A percentile compares a stretch with the other conserved stretches of the same genome.
phyloP scores from a whole-genome alignment of 2,329 filamentous ascomycete genomes.

The Aspergillus glaucus region DNA sequence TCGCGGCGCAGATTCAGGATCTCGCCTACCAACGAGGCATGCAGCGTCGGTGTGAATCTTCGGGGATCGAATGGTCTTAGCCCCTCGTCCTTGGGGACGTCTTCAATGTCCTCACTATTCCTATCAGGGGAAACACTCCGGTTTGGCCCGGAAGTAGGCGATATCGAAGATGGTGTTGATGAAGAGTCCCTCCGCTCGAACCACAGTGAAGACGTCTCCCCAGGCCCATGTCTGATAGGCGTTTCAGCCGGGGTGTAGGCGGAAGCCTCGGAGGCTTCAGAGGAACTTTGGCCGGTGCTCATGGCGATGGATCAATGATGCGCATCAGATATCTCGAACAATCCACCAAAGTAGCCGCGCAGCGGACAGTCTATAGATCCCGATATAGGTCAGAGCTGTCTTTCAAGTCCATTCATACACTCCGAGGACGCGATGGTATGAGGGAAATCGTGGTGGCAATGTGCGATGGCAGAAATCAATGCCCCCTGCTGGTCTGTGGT shows the following conservation, averaged over 20 bases:
- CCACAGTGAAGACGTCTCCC: conserved; percentile 53
- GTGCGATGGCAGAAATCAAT: no score
- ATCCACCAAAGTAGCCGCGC: no score
- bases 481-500: no score
- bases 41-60: conserved; percentile 88
- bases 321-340: neutral
- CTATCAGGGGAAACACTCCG: conserved; percentile 35
- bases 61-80: conserved; percentile 77
- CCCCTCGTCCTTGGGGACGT: conserved; percentile 51
- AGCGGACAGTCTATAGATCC: no score
- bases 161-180: conserved; percentile 53
- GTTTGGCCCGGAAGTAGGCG: conserved; percentile 52
- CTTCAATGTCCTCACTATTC: conserved; percentile 32
- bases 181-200: conserved; percentile 63
- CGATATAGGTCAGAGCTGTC: no score
- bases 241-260: conserved; percentile 67
- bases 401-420: no score
- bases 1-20: conserved; percentile 82
- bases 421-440: no score
- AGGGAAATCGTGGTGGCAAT: no score
- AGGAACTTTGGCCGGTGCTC: conserved; percentile 31
- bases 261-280: conserved; percentile 39
- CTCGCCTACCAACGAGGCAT: conserved; percentile 90
- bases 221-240: conserved; percentile 31
- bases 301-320: conserved; percentile 12